phyloP scores from a whole-genome alignment of 129 eudicot genomes.

The Dittrichia graveolens region DNA sequence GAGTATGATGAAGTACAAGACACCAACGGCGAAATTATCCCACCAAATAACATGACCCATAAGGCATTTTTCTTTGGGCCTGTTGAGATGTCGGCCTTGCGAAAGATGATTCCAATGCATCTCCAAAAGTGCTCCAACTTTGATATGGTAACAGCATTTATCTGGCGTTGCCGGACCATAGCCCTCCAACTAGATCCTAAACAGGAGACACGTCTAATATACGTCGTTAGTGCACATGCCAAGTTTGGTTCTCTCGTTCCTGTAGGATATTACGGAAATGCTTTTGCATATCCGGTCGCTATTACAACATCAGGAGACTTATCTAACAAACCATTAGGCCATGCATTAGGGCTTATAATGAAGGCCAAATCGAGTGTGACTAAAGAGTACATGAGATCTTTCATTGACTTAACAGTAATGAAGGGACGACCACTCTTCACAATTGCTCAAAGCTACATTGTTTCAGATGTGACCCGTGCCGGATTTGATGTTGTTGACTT shows the following conservation, averaged over 20 bases:
- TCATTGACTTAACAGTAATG: conserved; percentile 35
- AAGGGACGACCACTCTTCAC: conserved; percentile 37
- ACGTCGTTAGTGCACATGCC: conserved; percentile 23
- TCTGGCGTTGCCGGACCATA: conserved; percentile 17
- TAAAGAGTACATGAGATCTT: conserved; percentile 47
- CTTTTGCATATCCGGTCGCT: conserved; percentile 27
- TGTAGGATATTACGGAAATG: conserved; percentile 42
- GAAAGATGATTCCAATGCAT: neutral
- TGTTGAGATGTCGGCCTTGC: conserved; percentile 40
- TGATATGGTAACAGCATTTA: neutral
- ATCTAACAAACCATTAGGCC: conserved; percentile 28
- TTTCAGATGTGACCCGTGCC: conserved; percentile 35
- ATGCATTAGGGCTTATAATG: conserved; percentile 35
- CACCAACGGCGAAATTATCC: conserved; percentile 32
- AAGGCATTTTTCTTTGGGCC: conserved; percentile 32
- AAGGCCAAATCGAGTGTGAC: conserved; percentile 33
- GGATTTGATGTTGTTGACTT: conserved; percentile 42
- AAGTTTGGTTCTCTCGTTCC: conserved; percentile 32
- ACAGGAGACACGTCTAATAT: conserved; percentile 4
- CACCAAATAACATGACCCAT: conserved; percentile 31
- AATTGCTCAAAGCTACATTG: conserved; percentile 11
- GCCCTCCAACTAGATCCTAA: neutral
- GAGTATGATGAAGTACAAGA: conserved; percentile 47
- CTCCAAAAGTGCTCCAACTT: neutral
- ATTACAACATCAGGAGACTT: conserved; percentile 30